Evolutionary conservation across 202 grass and related monocot genomes (phyloP), one percentile per base, ranked within the genome.

Genomic region (Tripidium arundinaceum): DNA sequence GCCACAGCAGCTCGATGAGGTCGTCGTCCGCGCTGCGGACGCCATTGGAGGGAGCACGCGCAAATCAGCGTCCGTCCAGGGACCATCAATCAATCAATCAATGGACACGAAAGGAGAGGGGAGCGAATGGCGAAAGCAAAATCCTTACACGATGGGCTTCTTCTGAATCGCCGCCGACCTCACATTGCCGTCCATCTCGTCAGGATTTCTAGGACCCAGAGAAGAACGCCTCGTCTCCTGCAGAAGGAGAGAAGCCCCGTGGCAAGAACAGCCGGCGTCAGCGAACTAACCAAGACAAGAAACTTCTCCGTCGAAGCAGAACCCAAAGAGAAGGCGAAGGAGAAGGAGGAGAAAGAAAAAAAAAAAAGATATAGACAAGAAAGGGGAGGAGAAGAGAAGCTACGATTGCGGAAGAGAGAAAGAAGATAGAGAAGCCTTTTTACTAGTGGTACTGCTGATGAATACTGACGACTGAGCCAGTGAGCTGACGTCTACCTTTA

Each of bases 1-100:
- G 88, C 96, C 96, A 99, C 31, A 96, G 34, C 36, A 99, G 78
- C 75, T 99, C 96, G 40, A 99, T 65, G 15, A 99, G 80, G 46
- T 99, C 92, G 67, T 78, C 75, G 41, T 93, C 88, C 22, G 26
- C 29, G 21, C 95, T 94, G 92, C 46, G 37, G 38, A 8, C 21
- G 78, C 78, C 77, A 82, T 75, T 21, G 68, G 76, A 81, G 46
- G 74, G 76, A 81, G 46, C 46, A 76, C 12, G 65, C 81, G 31
- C 52, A 73, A 67, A 58, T 85, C 70, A 86, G 68, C 28, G 29
- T 26, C 27, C n/a, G 40, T 41, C 11, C 31, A 14, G 62, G 38
- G 40, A 41, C 40, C 40, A 77, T 61, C 37, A 34, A 29, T 49
- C 2, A 16, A 69, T 27, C 38, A 26, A 29, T 49, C 2, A 24